phyloP scores from a whole-genome alignment of 441 rosid genomes.

The Gossypium davidsonii region DNA sequence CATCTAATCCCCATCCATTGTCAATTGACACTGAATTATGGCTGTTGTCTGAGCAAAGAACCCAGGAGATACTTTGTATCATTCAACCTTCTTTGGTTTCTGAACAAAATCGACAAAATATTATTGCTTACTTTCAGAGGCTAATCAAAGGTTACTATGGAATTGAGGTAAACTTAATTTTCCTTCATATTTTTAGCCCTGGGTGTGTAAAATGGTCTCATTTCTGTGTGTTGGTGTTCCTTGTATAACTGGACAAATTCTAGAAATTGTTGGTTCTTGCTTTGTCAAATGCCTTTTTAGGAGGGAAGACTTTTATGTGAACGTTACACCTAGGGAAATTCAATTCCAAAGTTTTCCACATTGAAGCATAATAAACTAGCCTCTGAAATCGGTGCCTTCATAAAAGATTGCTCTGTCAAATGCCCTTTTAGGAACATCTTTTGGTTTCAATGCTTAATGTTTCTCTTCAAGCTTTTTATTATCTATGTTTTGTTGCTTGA shows the following conservation, averaged over 20 bases:
- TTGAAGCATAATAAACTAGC: background rate
- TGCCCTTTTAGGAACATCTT: background rate
- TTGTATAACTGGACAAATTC: background rate
- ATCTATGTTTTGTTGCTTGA: background rate
- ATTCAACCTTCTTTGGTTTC: constrained; percentile 60
- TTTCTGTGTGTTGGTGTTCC: background rate
- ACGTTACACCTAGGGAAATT: background rate
- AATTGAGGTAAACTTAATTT: constrained; percentile 47
- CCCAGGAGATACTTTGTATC: constrained; percentile 52
- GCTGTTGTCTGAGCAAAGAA: constrained; percentile 65
- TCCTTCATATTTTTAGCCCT: background rate
- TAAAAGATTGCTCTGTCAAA: background rate
- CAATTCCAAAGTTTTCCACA: constrained; percentile 5
- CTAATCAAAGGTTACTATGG: constrained; percentile 42
- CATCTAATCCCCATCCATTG: constrained; percentile 26
- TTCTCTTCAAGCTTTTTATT: background rate
- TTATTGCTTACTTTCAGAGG: constrained; percentile 43
- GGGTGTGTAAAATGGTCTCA: background rate
- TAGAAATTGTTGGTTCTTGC: constrained; percentile 10
- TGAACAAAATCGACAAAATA: constrained; percentile 49
- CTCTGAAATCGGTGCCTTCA: constrained; percentile 11
- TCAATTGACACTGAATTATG: constrained; percentile 50
- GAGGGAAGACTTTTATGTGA: background rate
- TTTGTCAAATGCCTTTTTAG: background rate
- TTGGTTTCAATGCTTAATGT: background rate